Base-by-base conservation (phyloP, 2,329 filamentous ascomycete genomes). In the Fusarium sp. region DNA sequence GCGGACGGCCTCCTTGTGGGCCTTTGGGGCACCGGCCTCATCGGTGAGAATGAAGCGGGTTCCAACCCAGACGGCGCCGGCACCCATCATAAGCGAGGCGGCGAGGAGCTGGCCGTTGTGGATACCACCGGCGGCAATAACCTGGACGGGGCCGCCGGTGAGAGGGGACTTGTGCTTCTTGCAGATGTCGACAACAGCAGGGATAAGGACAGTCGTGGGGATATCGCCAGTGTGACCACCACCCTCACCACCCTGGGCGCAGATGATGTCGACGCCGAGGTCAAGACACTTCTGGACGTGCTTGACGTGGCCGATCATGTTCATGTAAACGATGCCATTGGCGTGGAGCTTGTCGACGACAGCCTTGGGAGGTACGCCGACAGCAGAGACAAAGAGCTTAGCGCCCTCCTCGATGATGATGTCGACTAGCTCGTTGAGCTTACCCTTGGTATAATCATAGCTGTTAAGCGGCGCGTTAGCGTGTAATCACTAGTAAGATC, bases 271-370 rank as follows among this genome's bases (percentile, higher is more conserved):
- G 74, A 90, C 93, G 71, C 94, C 96, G 62, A 94, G 88, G 51
- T 95, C 93, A 67, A 99, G 87, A 82, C 93, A 97, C 87, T 98
- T 99, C 83, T 93, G 88, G 69, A 97, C 95, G 84, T 99, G 96
- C 90, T 99, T 99, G 78, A 96, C 95, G 87, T 99, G 96, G 72
- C 96, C 96, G 79, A 99, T 94, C 96, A 99, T 99, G 90, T 99
- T 99, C 96, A 98, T 98, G 87, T 97, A 97, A 72, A 97, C 87
- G 73, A 99, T 88, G 72, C 94, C 94, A 76, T 89, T 84, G 77
- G 89, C 88, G 88, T 99, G 96, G 46, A 99, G 89, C 78, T 88
- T 91, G 72, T 98, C 94, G 76, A 99, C 94, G 62, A 97, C 91
- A 73, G 87, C 84, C 82, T 92, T 93, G 72, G 96, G 93, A 42